Evolutionary conservation across 208 protist species (phyloP).

Genomic region (Leishmania braziliensis): DNA sequence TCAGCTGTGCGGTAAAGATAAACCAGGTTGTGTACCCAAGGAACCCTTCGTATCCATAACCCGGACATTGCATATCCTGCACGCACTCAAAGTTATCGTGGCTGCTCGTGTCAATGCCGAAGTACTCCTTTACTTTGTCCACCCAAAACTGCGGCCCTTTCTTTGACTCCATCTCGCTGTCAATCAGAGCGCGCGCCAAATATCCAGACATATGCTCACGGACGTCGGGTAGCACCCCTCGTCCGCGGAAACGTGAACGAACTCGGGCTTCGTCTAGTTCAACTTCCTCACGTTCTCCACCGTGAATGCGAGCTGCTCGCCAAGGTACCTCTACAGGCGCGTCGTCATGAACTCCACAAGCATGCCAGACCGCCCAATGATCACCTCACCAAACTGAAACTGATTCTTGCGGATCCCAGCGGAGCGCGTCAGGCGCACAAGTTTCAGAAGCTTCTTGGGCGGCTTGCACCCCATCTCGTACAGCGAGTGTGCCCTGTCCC

Average conservation of each 20-base stretch:
- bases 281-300: constrained; percentile 53
- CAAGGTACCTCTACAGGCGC: constrained; percentile 47
- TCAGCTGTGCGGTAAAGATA: constrained; percentile 80
- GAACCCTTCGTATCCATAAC: constrained; percentile 76
- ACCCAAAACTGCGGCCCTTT: constrained; percentile 78
- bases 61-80: constrained; percentile 86
- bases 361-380: constrained; percentile 52
- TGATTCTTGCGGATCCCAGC: constrained; percentile 85
- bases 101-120: constrained; percentile 66
- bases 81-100: constrained; percentile 76
- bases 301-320: constrained; percentile 55
- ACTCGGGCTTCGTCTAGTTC: constrained; percentile 54
- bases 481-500: constrained; percentile 77
- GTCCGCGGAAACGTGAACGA: constrained; percentile 85
- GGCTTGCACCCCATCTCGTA: constrained; percentile 82
- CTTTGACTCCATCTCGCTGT: constrained; percentile 67
- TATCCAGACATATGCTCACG: constrained; percentile 87
- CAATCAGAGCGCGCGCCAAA: constrained; percentile 86
- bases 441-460: constrained; percentile 44
- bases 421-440: constrained; percentile 55
- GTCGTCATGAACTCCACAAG: constrained; percentile 63
- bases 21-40: constrained; percentile 76
- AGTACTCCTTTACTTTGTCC: constrained; percentile 84
- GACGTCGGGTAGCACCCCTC: constrained; percentile 90
- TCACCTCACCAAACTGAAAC: constrained; percentile 77